Conservation (phyloP, 2,329 filamentous ascomycete species). For the Coniosporium tulheliwenetii region DNA sequence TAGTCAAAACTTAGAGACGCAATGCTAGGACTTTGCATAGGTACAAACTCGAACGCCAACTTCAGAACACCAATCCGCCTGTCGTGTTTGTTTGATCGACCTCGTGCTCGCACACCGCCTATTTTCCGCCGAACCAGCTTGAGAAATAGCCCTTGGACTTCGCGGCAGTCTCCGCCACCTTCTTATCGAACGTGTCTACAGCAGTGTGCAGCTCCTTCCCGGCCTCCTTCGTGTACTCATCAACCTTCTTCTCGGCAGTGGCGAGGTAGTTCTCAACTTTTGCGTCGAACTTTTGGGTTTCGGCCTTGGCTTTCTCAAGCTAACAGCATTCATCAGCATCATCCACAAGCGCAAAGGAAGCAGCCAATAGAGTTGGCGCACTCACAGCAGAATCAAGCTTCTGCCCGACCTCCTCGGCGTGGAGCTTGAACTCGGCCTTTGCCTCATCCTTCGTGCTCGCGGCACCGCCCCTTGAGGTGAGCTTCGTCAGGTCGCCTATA, state of each 20-base stretch:
- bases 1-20: no score
- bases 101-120: no score
- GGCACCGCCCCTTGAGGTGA: constrained; percentile 46
- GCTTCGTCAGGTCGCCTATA: no score
- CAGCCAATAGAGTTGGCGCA: neutral
- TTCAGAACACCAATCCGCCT: no score
- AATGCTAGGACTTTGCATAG: no score
- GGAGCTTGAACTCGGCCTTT: constrained; percentile 46
- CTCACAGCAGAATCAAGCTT: constrained; percentile 31
- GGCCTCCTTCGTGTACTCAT: constrained; percentile 50
- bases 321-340: no score
- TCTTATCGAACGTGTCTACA: constrained; percentile 68
- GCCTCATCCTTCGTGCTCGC: constrained; percentile 46
- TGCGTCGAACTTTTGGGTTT: constrained; percentile 48
- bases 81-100: no score
- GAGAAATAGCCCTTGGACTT: constrained; percentile 76
- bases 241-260: constrained; percentile 45
- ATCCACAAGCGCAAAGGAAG: no score
- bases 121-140: constrained; percentile 61
- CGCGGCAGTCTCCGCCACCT: constrained; percentile 59
- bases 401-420: constrained; percentile 24
- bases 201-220: constrained; percentile 32
- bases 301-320: constrained; percentile 18
- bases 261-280: constrained; percentile 36
- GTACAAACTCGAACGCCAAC: no score